These are phyloP conservation scores for Chaetomiaceae sp. DNA, from an alignment of 2,329 filamentous ascomycete species.

Conservation along the genomic window DNA sequence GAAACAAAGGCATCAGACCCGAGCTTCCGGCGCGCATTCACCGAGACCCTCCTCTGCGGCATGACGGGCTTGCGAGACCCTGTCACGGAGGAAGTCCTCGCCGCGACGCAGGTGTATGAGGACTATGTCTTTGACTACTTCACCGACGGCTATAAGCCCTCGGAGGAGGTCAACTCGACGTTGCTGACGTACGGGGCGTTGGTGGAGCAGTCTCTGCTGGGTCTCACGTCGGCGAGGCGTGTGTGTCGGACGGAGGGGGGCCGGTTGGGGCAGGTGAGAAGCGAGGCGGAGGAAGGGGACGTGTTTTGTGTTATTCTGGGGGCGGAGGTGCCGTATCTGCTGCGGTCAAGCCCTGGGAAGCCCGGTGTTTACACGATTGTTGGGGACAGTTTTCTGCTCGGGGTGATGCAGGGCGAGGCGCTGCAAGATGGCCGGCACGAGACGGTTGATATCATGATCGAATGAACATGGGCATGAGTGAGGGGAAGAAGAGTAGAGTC, in stretches of 20 bases:
- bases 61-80: slow-evolving; percentile 1
- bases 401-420: slow-evolving; percentile 5
- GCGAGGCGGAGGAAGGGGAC: background rate
- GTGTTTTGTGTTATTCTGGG: background rate
- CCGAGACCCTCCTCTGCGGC: background rate
- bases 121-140: background rate
- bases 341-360: background rate
- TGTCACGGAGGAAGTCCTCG: background rate
- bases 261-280: background rate
- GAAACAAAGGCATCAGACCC: too few species aligned
- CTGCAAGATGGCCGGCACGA: background rate
- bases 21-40: too few species aligned
- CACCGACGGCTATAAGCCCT: background rate
- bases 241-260: slow-evolving; percentile 5
- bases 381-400: background rate
- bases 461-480: too few species aligned
- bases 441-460: background rate
- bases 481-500: too few species aligned
- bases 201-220: background rate
- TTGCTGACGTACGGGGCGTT: background rate
- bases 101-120: background rate
- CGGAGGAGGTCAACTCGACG: background rate
- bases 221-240: background rate
- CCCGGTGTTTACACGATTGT: background rate
- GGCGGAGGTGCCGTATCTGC: slow-evolving; percentile 4